phyloP scores from a whole-genome alignment of 1,139 yeast genomes.

The Candida anutae region DNA sequence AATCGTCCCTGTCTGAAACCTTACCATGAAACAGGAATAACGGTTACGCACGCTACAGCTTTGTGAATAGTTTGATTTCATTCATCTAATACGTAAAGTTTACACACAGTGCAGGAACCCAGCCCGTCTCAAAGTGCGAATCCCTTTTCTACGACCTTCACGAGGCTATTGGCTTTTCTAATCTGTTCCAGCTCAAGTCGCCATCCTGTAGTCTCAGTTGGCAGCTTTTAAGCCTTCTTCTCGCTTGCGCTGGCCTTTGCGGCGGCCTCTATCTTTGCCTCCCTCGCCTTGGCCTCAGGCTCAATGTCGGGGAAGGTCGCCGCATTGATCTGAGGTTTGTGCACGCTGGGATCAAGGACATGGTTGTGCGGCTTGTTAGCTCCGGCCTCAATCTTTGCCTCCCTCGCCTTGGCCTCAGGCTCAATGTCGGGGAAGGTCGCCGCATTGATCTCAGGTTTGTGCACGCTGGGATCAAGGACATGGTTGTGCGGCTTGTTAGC shows the following conservation, averaged over 20 bases:
- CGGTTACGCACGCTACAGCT: no score
- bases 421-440: slow-evolving; percentile 16
- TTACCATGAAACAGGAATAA: no score
- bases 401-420: slow-evolving; percentile 15
- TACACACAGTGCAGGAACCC: no score
- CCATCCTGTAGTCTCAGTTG: no score
- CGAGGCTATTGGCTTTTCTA: no score
- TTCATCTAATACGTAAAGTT: no score
- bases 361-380: slow-evolving; percentile 33
- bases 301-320: slow-evolving; percentile 16
- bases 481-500: slow-evolving; percentile 33
- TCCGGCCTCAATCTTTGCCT: slow-evolving; percentile 6
- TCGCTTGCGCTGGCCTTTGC: slow-evolving; percentile 4
- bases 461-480: slow-evolving; percentile 23
- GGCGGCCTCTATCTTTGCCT: slow-evolving; percentile 6
- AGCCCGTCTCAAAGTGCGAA: no score
- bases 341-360: slow-evolving; percentile 23
- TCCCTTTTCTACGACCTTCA: no score
- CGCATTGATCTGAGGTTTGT: slow-evolving; percentile 12
- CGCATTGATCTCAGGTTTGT: slow-evolving; percentile 12
- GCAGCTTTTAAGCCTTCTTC: no score
- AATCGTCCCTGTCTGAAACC: no score
- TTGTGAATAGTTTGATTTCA: no score
- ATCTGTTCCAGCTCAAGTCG: no score
- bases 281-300: slow-evolving; percentile 15